Percentiles rank a stretch among this genome's conserved stretches.
Evolutionary conservation across 192 early-diverging fungal species (phyloP).

Genomic region (Linnemannia elongata): DNA sequence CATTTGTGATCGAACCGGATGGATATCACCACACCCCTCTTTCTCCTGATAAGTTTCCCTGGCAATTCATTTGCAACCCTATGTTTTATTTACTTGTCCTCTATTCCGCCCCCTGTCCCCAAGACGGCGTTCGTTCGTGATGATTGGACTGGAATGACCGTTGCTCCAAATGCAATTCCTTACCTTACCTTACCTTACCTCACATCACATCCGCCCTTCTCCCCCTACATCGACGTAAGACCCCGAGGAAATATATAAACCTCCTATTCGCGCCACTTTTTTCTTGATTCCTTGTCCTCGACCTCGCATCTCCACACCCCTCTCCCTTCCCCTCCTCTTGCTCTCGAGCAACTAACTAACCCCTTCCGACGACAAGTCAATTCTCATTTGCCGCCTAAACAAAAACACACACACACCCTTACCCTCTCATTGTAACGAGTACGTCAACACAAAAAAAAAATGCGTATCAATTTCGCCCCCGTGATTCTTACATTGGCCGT

Average conservation of each 20-base stretch:
- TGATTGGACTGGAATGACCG: neutral
- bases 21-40: neutral
- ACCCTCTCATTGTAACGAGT: neutral
- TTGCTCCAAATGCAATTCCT: neutral
- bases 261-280: neutral
- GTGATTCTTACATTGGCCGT: slow-evolving; percentile 27
- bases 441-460: neutral
- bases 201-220: neutral
- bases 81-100: neutral
- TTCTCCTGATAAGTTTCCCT: neutral
- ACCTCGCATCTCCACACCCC: neutral
- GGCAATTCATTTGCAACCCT: neutral
- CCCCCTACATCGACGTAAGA: neutral
- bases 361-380: slow-evolving; percentile 4
- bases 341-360: neutral
- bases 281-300: neutral
- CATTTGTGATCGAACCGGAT: neutral
- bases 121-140: neutral
- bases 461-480: slow-evolving; percentile 21
- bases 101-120: neutral
- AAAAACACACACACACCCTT: no score
- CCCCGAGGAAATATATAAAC: neutral
- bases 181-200: no score
- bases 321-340: neutral
- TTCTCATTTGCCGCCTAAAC: neutral